Conservation (phyloP, 371 early-diverging fungal species). For the Mucor ambiguus region DNA sequence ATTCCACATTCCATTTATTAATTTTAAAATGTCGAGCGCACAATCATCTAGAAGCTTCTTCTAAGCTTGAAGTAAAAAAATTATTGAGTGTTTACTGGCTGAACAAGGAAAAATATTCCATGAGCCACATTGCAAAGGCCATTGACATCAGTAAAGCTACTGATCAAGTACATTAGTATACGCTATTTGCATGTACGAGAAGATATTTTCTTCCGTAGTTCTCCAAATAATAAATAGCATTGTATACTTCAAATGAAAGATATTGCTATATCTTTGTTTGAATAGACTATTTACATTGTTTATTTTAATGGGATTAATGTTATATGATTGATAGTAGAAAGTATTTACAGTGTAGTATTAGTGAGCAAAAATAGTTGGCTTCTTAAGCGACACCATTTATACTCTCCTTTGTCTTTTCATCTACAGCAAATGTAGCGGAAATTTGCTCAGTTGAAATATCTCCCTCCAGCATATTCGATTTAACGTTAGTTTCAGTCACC, state of each 20-base stretch:
- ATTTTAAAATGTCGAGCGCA: too few species aligned
- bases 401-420: slow-evolving; percentile 1
- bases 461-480: background rate
- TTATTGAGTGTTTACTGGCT: too few species aligned
- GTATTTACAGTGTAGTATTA: background rate
- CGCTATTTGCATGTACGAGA: background rate
- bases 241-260: too few species aligned
- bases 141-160: too few species aligned
- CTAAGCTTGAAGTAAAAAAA: too few species aligned
- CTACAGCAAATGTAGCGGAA: background rate
- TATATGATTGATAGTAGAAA: background rate
- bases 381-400: background rate
- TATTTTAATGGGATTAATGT: background rate
- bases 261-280: background rate
- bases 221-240: too few species aligned
- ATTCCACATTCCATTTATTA: too few species aligned
- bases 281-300: background rate
- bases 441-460: slow-evolving; percentile 7
- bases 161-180: background rate
- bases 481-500: slow-evolving; percentile 30
- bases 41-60: too few species aligned
- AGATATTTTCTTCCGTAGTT: too few species aligned
- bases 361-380: background rate
- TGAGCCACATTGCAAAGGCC: too few species aligned
- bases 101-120: too few species aligned